These are phyloP conservation scores for Mycena galericulata DNA, from an alignment of 768 basidiomycete genomes.

Conservation along the genomic window DNA sequence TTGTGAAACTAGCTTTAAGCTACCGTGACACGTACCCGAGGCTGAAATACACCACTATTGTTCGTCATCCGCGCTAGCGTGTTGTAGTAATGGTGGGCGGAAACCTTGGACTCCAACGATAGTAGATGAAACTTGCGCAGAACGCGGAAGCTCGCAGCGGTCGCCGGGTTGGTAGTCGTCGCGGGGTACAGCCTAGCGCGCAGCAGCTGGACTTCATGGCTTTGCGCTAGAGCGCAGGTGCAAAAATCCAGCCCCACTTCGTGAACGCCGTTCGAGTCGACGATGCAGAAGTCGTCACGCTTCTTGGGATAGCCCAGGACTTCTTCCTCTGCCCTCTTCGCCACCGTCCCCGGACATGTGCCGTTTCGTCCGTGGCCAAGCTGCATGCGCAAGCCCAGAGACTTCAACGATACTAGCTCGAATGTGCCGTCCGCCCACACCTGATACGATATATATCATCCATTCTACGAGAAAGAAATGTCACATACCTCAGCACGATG, in stretches of 20 bases:
- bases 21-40: too few species aligned
- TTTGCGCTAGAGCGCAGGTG: slow-evolving; percentile 38
- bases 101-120: slow-evolving; percentile 47
- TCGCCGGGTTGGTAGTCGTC: slow-evolving; percentile 40
- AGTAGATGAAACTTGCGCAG: slow-evolving; percentile 49
- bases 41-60: slow-evolving; percentile 40
- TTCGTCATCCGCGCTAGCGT: slow-evolving; percentile 40
- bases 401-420: not conserved
- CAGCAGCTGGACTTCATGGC: slow-evolving; percentile 47
- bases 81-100: slow-evolving; percentile 47
- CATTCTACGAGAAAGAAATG: too few species aligned
- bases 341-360: slow-evolving; percentile 26
- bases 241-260: slow-evolving; percentile 47
- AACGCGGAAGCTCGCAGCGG: slow-evolving; percentile 45
- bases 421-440: not conserved
- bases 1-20: too few species aligned
- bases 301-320: slow-evolving; percentile 7
- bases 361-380: slow-evolving; percentile 33
- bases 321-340: not conserved
- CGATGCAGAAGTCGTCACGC: slow-evolving; percentile 45
- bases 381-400: slow-evolving; percentile 40
- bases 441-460: too few species aligned
- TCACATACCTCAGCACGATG: not conserved
- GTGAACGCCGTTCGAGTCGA: slow-evolving; percentile 42
- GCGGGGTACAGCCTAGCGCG: slow-evolving; percentile 46